These are phyloP conservation scores for Polyporus tsugae DNA, from an alignment of 1,284 basidiomycete genomes.

Conservation along the genomic window DNA sequence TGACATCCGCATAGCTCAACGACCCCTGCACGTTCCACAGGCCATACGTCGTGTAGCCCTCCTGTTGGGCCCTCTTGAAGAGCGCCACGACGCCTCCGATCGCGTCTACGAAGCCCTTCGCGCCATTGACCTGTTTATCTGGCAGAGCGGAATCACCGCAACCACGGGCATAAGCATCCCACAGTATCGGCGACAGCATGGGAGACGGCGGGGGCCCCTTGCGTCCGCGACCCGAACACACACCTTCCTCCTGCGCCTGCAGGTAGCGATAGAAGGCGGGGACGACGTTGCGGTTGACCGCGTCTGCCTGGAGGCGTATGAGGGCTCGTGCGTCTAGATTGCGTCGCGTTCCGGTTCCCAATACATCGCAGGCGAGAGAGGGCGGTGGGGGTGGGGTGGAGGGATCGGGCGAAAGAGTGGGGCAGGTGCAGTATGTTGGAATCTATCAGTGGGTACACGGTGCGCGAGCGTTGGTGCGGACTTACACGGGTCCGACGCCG, in stretches of 20 bases:
- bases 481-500: constrained; percentile 66
- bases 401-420: neutral
- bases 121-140: constrained; percentile 61
- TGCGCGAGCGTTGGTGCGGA: constrained; percentile 15
- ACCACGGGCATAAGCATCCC: constrained; percentile 1
- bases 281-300: constrained; percentile 69
- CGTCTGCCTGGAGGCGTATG: constrained; percentile 74
- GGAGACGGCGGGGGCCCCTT: neutral
- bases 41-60: constrained; percentile 55
- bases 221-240: constrained; percentile 1
- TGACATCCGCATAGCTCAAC: constrained; percentile 74
- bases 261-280: constrained; percentile 84
- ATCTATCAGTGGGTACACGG: neutral
- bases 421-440: neutral
- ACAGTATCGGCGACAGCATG: neutral
- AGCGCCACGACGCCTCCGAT: constrained; percentile 63
- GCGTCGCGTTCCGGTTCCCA: neutral
- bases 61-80: constrained; percentile 64
- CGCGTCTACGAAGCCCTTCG: constrained; percentile 64
- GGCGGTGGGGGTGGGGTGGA: neutral
- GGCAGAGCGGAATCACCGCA: neutral
- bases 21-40: constrained; percentile 65
- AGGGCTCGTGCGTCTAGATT: constrained; percentile 68
- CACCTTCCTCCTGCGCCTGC: constrained; percentile 69
- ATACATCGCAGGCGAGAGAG: neutral